These are phyloP conservation scores for Glycine soja DNA, from an alignment of 306 rosid species.

Conservation along the genomic window DNA sequence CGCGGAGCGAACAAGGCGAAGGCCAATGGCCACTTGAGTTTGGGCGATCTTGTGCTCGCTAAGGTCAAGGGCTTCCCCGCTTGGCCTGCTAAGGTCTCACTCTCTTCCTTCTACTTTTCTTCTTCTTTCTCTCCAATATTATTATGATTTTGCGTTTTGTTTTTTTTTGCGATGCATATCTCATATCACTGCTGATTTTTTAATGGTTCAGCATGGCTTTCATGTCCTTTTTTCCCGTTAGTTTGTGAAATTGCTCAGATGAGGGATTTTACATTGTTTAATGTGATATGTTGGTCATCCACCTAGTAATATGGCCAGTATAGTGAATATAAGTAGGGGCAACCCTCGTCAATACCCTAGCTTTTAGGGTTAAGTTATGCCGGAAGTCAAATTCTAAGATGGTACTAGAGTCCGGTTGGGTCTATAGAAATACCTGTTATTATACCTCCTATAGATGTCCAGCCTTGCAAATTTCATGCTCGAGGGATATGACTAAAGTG, in stretches of 20 bases:
- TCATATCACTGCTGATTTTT: constrained; percentile 20
- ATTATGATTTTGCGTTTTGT: background rate
- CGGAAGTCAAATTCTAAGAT: background rate
- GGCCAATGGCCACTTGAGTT: constrained; percentile 70
- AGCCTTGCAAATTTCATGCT: no score
- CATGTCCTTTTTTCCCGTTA: background rate
- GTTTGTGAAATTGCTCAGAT: constrained; percentile 15
- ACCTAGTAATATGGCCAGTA: background rate
- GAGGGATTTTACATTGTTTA: constrained; percentile 28
- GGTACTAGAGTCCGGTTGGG: no score
- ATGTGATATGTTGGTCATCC: background rate
- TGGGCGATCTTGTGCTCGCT: constrained; percentile 99
- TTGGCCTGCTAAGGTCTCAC: constrained; percentile 95
- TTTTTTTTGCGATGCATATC: background rate
- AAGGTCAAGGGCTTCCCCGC: constrained; percentile 98
- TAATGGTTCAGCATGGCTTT: background rate
- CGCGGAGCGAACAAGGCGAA: constrained; percentile 88
- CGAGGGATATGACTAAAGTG: background rate
- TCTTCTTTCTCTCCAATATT: background rate
- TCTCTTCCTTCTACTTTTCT: constrained; percentile 33
- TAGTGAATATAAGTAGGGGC: background rate
- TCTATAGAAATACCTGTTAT: background rate
- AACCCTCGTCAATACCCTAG: background rate
- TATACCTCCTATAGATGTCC: no score
- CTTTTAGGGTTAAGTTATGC: background rate